These are phyloP conservation scores for Ceratobasidium sp. DNA, from an alignment of 1,284 basidiomycete species.

Conservation along the genomic window DNA sequence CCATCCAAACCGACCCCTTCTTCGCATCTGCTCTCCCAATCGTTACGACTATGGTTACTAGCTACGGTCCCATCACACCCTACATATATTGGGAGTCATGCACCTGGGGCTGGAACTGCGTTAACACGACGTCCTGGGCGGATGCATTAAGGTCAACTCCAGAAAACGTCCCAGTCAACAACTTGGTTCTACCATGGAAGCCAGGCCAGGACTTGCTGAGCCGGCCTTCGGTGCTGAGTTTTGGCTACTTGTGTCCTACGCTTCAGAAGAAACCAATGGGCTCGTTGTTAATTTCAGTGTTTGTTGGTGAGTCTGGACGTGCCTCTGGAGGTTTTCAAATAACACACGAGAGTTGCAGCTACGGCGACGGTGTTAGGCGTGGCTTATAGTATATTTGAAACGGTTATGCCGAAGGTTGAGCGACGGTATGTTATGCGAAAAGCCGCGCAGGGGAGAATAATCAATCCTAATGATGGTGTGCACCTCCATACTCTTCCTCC, in stretches of 20 bases:
- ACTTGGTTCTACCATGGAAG: constrained; percentile 1
- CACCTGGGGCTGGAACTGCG: constrained; percentile 18
- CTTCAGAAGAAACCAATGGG: constrained; percentile 11
- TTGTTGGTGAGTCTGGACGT: constrained; percentile 8
- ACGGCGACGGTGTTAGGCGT: constrained; percentile 3
- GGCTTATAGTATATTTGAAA: constrained; percentile 10
- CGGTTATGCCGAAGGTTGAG: constrained; percentile 20
- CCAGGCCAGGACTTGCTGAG: background rate
- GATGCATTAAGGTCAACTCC: background rate
- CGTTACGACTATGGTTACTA: background rate
- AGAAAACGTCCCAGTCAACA: background rate
- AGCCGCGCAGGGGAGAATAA: background rate
- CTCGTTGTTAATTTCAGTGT: constrained; percentile 6
- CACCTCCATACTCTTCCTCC: too few relatives aligned
- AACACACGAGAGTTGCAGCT: background rate
- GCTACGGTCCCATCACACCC: background rate
- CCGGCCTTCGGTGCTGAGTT: constrained; percentile 5
- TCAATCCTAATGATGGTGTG: constrained; percentile 16
- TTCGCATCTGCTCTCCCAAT: background rate
- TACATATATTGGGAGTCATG: constrained; percentile 10
- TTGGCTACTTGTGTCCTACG: constrained; percentile 31
- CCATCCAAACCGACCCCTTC: constrained; percentile 13
- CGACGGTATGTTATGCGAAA: background rate
- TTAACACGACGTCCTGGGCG: constrained; percentile 17
- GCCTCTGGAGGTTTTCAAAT: background rate